Evolutionary conservation across 2,329 filamentous ascomycete species (phyloP).

Genomic region (Venturia carpophila): DNA sequence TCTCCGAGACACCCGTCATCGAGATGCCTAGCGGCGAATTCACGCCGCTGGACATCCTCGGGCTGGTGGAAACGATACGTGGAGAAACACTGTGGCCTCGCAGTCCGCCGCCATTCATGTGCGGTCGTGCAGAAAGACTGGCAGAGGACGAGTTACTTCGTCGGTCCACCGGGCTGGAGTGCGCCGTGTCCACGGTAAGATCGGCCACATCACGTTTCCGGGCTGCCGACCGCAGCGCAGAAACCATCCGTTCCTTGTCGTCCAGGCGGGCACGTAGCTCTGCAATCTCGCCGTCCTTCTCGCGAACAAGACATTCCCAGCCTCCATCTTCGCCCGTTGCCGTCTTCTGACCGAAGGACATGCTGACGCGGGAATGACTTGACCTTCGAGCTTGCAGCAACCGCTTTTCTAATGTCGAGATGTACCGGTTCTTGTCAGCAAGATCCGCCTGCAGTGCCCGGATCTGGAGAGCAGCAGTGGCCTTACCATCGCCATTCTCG

Average conservation of each 20-base stretch:
- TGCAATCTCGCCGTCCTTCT: conserved; percentile 88
- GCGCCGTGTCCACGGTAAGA: conserved; percentile 31
- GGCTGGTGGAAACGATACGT: not conserved
- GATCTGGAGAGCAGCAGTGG: conserved; percentile 76
- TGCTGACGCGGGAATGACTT: conserved; percentile 79
- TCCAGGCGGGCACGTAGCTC: conserved; percentile 84
- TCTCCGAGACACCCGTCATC: not conserved
- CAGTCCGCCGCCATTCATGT: not conserved
- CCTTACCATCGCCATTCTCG: conserved; percentile 79
- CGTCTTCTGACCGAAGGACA: conserved; percentile 59
- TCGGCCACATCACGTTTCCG: conserved; percentile 80
- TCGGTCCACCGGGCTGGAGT: conserved; percentile 2
- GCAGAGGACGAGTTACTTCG: conserved; percentile 11
- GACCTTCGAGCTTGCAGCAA: conserved; percentile 82
- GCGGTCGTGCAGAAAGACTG: conserved; percentile 7
- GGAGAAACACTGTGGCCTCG: conserved; percentile 3
- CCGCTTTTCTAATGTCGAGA: conserved; percentile 84
- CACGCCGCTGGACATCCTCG: not conserved
- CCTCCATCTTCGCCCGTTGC: conserved; percentile 67
- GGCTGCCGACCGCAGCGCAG: conserved; percentile 75
- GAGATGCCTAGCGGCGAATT: not conserved
- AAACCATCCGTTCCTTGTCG: conserved; percentile 90
- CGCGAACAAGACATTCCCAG: conserved; percentile 62
- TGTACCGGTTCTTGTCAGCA: conserved; percentile 94
- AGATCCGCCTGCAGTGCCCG: conserved; percentile 90